phyloP scores from a whole-genome alignment of 768 basidiomycete genomes.

The Hemileccinum rubropunctum region DNA sequence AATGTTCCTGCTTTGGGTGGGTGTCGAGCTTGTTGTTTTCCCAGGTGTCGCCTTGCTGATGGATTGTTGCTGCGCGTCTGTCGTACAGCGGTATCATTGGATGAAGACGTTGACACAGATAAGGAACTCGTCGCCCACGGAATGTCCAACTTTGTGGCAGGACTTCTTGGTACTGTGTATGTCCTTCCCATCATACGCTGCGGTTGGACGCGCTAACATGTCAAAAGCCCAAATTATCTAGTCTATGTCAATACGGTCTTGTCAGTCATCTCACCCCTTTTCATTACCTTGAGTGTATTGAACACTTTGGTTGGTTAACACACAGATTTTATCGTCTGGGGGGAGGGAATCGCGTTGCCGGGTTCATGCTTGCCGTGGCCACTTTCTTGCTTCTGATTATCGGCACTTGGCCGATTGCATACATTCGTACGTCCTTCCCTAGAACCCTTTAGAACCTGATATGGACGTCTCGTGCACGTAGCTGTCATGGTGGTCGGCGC shows the following conservation, averaged over 20 bases:
- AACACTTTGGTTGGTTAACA: neutral
- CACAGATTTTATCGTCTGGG: conserved; percentile 88
- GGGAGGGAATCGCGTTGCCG: conserved; percentile 78
- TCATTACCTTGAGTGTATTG: neutral
- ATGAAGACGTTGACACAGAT: conserved; percentile 88
- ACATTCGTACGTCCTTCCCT: conserved; percentile 63
- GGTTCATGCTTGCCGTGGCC: conserved; percentile 78
- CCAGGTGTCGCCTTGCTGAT: neutral
- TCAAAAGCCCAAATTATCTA: conserved; percentile 71
- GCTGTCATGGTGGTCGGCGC: conserved; percentile 91
- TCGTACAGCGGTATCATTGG: conserved; percentile 73
- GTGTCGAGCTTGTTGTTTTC: conserved; percentile 12
- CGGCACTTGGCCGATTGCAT: conserved; percentile 89
- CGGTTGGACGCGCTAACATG: conserved; percentile 3
- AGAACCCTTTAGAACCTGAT: neutral
- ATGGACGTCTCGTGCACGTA: conserved; percentile 26
- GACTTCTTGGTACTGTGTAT: conserved; percentile 77
- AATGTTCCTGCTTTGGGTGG: conserved; percentile 87
- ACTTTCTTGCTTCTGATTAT: conserved; percentile 70
- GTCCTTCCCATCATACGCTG: conserved; percentile 22
- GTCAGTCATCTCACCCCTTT: conserved; percentile 36
- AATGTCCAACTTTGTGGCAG: conserved; percentile 83
- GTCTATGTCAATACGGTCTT: conserved; percentile 86
- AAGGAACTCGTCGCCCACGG: conserved; percentile 92
- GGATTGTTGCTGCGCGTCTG: neutral